Evolutionary conservation across 2,329 filamentous ascomycete genomes (phyloP), one percentile per base, ranked within the genome.

Genomic region (Ceratocystis huliohia): DNA sequence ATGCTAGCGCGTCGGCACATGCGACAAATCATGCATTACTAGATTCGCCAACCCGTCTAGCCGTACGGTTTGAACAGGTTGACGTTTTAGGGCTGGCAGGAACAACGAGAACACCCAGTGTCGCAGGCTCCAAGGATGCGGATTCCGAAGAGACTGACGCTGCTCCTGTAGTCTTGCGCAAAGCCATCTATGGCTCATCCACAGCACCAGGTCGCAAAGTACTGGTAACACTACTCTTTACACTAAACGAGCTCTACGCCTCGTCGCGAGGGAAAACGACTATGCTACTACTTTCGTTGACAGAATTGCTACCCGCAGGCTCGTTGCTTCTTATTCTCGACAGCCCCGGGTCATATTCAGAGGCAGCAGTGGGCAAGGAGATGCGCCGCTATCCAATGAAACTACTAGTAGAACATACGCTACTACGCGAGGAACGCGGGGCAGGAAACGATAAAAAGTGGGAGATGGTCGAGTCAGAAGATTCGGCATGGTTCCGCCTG

Each of bases 341-440:
- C 74, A 96, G 91, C 71, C 91, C 94, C 0, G 94, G 94, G 0
- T 95, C 88, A 75, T 97, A 97, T 75, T 94, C 92, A 0, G 90
- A 91, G 67, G 82, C 95, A 2, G 83, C 83, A 0, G 75, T 96
- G 0, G 87, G 87, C 3, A 81, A 80, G 69, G 78, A 80, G 59
- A 76, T 77, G 72, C 82, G 82, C 69, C 85, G 82, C 69, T 97
- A 97, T 73, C 93, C 93, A 0, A 97, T 96, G 91, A 87, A 89
- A 71, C 96, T 91, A 86, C 78, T 99, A 17, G 79, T 99, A 1
- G 88, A 96, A 72, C 88, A 94, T 73, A 88, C 90, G 1, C 76
- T 99, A 46, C 44, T 65, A 41, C 66, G 64, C 6, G 64, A 64
- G 50, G 66, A 66, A 20, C 56, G 64, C 5, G 66, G 64, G 6